Conservation (phyloP, 2,329 filamentous ascomycete genomes). For the Calonectria pauciramosa region DNA sequence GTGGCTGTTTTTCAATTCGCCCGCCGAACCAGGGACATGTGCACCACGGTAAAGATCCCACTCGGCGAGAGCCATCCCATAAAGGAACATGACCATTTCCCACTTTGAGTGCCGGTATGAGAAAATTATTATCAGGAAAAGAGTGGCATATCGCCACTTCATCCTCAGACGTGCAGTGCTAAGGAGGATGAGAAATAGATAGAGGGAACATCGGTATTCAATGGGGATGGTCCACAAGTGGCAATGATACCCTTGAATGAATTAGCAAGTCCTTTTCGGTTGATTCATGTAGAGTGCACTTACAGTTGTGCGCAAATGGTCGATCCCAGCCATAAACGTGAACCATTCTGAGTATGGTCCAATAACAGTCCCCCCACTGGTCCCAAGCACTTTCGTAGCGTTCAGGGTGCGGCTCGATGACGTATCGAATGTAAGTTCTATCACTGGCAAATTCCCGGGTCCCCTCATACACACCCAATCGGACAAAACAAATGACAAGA, state of each 20-base stretch:
- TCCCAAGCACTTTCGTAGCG: conserved; percentile 13
- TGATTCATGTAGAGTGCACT: conserved; percentile 29
- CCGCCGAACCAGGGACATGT: conserved; percentile 49
- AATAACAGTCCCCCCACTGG: conserved; percentile 20
- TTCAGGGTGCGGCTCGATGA: conserved; percentile 5
- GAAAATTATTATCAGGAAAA: conserved; percentile 60
- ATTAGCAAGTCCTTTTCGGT: conserved; percentile 32
- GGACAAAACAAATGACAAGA: conserved; percentile 59
- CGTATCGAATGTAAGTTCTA: conserved; percentile 52
- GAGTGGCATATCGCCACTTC: conserved; percentile 56
- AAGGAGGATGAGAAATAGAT: conserved; percentile 68
- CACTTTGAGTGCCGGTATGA: conserved; percentile 63
- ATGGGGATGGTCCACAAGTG: conserved; percentile 75
- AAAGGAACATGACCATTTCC: conserved; percentile 69
- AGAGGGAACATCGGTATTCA: conserved; percentile 70
- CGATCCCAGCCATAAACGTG: conserved; percentile 66
- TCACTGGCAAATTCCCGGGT: conserved; percentile 62
- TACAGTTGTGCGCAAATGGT: conserved; percentile 62
- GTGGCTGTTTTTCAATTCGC: conserved; percentile 29
- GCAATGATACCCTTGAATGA: conserved; percentile 61
- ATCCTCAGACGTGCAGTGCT: conserved; percentile 62
- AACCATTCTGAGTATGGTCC: conserved; percentile 63
- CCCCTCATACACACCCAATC: conserved; percentile 62
- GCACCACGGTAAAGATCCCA: conserved; percentile 63
- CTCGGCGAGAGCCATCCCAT: conserved; percentile 69